These are phyloP conservation scores for Catharanthus roseus DNA, from an alignment of 257 asterid genomes.

Conservation along the genomic window DNA sequence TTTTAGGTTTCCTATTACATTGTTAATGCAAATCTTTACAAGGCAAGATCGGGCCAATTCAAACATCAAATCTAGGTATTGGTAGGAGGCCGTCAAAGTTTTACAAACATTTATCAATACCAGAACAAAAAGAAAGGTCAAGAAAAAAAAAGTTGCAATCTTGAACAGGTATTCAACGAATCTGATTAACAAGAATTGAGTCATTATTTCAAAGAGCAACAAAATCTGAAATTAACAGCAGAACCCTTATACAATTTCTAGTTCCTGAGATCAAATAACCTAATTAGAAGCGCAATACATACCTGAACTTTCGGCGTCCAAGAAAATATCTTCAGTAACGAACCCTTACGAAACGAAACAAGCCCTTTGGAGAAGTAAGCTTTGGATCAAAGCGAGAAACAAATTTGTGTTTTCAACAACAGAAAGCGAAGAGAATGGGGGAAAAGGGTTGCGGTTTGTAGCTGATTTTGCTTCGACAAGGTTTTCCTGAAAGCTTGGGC, in stretches of 20 bases:
- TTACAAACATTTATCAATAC: not conserved
- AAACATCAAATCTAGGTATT: not conserved
- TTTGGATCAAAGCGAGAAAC: not conserved
- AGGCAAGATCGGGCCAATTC: not conserved
- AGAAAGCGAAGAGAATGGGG: not conserved
- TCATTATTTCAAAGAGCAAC: not conserved
- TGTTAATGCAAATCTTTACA: not conserved
- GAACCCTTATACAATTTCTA: not conserved
- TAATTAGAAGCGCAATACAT: not conserved
- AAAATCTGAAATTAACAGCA: not conserved
- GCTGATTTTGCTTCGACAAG: not conserved
- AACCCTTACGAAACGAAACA: not conserved
- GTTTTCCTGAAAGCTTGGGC: not conserved
- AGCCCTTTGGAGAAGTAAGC: not conserved
- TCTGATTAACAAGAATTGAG: not conserved
- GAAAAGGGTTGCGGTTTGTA: not conserved
- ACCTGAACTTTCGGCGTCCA: not conserved
- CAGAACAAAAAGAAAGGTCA: not conserved
- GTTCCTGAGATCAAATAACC: conserved; percentile 3
- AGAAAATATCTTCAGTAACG: not conserved
- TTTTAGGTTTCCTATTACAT: too few species aligned
- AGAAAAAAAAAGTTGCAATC: not conserved
- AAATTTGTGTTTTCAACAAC: not conserved
- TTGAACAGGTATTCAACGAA: conserved; percentile 1
- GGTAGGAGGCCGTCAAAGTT: too few species aligned